Evolutionary conservation across 2,329 filamentous ascomycete genomes (phyloP).

Genomic region (Aspergillus pseudoterreus): DNA sequence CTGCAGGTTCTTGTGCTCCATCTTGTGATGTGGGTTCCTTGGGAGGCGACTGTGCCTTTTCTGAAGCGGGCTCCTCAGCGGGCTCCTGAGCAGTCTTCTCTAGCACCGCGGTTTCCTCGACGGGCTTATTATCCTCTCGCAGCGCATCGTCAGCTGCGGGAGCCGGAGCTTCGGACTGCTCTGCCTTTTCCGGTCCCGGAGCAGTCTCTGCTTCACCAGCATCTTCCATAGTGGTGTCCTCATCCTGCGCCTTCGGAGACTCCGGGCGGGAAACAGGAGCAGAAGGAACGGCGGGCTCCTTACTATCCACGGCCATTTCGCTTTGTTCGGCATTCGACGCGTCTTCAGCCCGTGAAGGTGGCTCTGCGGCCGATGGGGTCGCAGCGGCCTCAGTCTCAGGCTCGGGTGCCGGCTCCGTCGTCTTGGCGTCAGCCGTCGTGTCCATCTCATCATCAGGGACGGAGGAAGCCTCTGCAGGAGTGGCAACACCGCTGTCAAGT

Average conservation of each 20-base stretch:
- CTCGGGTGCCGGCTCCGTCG: conserved; percentile 41
- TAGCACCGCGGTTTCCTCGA: conserved; percentile 14
- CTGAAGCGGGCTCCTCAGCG: conserved; percentile 10
- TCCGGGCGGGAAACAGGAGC: conserved; percentile 27
- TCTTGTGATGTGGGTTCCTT: conserved; percentile 17
- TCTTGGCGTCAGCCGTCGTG: conserved; percentile 32
- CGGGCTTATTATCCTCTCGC: conserved; percentile 25
- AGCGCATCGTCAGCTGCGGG: conserved; percentile 11
- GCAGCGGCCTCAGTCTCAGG: conserved; percentile 31
- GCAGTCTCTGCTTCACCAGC: conserved; percentile 20
- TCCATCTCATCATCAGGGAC: conserved; percentile 44
- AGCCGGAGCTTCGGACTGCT: conserved; percentile 12
- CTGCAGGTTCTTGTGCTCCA: conserved; percentile 12
- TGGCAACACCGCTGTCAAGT: conserved; percentile 50
- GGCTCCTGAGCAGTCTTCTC: conserved; percentile 17
- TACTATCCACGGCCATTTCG: conserved; percentile 27
- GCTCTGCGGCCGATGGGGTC: conserved; percentile 28
- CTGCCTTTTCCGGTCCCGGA: conserved; percentile 16
- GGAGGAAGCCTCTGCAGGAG: conserved; percentile 42
- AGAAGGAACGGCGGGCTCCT: conserved; percentile 25
- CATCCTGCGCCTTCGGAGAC: conserved; percentile 29
- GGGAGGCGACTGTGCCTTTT: conserved; percentile 16
- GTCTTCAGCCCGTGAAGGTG: conserved; percentile 29
- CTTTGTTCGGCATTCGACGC: conserved; percentile 29
- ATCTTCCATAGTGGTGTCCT: conserved; percentile 40